phyloP scores from a whole-genome alignment of 225 moss, liverwort and hornwort species.

The Bryum argenteum region DNA sequence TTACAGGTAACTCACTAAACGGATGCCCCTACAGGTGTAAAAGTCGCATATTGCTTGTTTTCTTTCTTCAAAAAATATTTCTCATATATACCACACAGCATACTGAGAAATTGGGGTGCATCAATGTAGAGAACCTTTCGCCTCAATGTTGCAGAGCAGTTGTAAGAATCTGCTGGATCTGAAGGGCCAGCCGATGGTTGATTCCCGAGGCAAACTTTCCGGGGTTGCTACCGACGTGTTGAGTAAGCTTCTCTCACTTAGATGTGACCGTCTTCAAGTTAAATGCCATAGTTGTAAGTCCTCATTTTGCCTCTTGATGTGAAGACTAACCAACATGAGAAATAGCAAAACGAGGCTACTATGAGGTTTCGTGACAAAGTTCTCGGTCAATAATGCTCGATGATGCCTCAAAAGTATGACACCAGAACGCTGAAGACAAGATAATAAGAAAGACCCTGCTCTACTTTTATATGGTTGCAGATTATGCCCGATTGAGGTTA shows the following conservation, averaged over 20 bases:
- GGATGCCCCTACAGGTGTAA: background rate
- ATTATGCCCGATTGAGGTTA: background rate
- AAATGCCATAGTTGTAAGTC: background rate
- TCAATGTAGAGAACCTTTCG: constrained; percentile 61
- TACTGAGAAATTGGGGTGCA: constrained; percentile 20
- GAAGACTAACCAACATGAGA: background rate
- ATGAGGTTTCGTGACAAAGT: background rate
- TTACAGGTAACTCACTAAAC: constrained; percentile 48
- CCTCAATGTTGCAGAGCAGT: constrained; percentile 71
- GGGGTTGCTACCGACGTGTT: constrained; percentile 71
- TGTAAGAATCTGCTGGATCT: constrained; percentile 73
- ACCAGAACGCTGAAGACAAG: background rate
- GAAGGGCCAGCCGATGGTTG: constrained; percentile 78
- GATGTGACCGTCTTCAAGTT: constrained; percentile 1
- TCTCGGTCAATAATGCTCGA: too few species aligned
- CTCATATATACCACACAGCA: background rate
- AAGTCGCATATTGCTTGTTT: background rate
- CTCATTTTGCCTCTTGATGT: background rate
- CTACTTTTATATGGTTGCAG: background rate
- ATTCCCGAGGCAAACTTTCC: constrained; percentile 64
- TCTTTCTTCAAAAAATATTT: background rate
- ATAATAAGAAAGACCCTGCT: background rate
- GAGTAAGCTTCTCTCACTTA: constrained; percentile 46
- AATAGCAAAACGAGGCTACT: background rate
- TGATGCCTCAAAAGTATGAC: background rate